These are phyloP conservation scores for Gonium pectorale DNA, from an alignment of 139 green algal genomes.

Conservation along the genomic window DNA sequence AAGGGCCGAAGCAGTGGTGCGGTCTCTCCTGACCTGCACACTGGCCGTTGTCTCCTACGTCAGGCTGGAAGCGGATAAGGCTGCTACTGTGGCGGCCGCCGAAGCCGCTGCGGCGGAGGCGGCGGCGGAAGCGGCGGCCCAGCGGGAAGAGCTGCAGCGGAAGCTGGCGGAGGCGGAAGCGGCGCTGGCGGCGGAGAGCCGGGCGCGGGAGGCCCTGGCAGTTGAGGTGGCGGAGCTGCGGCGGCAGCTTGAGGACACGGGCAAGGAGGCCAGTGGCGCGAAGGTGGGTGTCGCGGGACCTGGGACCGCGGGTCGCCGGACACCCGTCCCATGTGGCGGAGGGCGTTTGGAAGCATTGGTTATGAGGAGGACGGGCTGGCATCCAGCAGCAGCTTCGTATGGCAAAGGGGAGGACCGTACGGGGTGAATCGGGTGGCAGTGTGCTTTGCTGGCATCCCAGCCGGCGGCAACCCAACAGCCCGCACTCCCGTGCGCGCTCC, in stretches of 20 bases:
- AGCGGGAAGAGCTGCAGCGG: constrained; percentile 8
- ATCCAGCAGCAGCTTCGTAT: no score
- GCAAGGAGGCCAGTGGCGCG: constrained; percentile 4
- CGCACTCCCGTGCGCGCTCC: background rate
- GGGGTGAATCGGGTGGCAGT: no score
- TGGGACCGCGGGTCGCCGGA: no score
- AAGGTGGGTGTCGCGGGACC: no score
- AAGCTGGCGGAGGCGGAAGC: constrained; percentile 25
- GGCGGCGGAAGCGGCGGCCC: background rate
- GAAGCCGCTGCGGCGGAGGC: constrained; percentile 19
- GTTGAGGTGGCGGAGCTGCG: constrained; percentile 4
- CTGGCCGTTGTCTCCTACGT: background rate
- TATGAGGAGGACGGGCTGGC: no score
- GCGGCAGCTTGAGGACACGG: background rate
- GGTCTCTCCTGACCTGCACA: no score
- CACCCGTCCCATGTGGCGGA: no score
- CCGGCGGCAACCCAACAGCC: no score
- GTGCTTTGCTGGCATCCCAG: no score
- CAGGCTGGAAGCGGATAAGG: constrained; percentile 15
- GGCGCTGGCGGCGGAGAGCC: constrained; percentile 19
- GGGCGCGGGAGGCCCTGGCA: constrained; percentile 10
- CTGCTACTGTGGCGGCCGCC: background rate
- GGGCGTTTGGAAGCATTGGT: no score
- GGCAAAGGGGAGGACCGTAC: no score
- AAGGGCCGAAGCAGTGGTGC: no score